Evolutionary conservation across 1,284 basidiomycete species (phyloP).

Genomic region (Pseudozyma tsukubaensis): DNA sequence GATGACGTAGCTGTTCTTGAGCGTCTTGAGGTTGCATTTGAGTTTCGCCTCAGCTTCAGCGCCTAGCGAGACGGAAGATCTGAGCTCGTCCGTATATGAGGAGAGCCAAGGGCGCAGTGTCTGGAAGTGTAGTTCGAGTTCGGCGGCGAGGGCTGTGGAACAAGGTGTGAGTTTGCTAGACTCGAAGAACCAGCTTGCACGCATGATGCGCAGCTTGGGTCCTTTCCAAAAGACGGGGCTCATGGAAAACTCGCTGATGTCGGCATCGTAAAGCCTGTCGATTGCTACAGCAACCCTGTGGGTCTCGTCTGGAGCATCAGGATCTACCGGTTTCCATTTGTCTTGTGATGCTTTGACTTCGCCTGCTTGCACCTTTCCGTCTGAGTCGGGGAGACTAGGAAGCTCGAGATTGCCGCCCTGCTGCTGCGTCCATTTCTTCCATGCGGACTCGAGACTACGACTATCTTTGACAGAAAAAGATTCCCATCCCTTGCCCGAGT

Average conservation of each 20-base stretch:
- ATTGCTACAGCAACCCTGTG: conserved; percentile 52
- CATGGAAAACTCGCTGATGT: conserved; percentile 41
- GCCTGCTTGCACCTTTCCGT: conserved; percentile 42
- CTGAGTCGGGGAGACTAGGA: conserved; percentile 24
- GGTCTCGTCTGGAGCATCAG: conserved; percentile 21
- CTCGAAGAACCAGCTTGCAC: conserved; percentile 73
- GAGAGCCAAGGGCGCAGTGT: conserved; percentile 67
- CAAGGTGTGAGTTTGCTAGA: conserved; percentile 70
- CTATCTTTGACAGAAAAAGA: conserved; percentile 45
- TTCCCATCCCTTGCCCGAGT: conserved; percentile 39
- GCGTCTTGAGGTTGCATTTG: conserved; percentile 69
- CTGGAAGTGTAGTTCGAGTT: conserved; percentile 70
- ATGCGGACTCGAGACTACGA: conserved; percentile 37
- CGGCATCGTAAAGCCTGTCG: conserved; percentile 58
- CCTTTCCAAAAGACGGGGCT: conserved; percentile 73
- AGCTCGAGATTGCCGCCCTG: conserved; percentile 41
- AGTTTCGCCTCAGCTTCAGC: conserved; percentile 73
- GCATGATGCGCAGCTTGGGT: conserved; percentile 71
- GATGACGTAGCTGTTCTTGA: conserved; percentile 70
- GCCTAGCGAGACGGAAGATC: conserved; percentile 71
- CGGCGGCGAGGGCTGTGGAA: conserved; percentile 71
- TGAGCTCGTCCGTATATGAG: conserved; percentile 72
- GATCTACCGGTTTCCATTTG: conserved; percentile 40
- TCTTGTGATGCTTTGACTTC: conserved; percentile 29
- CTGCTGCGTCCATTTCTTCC: conserved; percentile 37